Conservation (phyloP, 495 filamentous ascomycete species). For the Tuber calosporum region DNA sequence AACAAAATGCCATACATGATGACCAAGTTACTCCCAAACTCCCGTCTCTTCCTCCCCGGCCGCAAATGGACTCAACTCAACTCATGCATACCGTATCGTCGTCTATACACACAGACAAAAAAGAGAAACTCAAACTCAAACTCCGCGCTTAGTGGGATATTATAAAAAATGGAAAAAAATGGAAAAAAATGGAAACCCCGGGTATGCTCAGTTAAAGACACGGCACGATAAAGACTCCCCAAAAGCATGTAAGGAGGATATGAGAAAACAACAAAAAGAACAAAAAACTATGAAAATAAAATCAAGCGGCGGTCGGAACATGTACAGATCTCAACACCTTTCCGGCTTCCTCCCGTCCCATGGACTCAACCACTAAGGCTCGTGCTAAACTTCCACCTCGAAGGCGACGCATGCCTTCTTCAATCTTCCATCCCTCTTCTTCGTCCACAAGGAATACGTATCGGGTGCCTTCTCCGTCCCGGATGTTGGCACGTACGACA, state of each 20-base stretch:
- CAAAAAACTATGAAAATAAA: background rate
- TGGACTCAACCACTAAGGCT: constrained; percentile 42
- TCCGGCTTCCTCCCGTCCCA: constrained; percentile 42
- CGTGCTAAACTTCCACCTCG: constrained; percentile 52
- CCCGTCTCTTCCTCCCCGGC: constrained; percentile 1
- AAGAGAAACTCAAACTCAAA: constrained; percentile 8
- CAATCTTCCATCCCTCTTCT: constrained; percentile 89
- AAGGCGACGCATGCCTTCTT: constrained; percentile 67
- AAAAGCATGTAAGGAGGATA: constrained; percentile 4
- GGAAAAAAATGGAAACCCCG: constrained; percentile 8
- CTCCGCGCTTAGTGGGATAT: constrained; percentile 21
- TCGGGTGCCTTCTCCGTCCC: constrained; percentile 74
- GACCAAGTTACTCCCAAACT: background rate
- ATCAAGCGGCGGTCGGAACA: constrained; percentile 27
- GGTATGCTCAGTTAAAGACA: constrained; percentile 14
- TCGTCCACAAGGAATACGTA: constrained; percentile 77
- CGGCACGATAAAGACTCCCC: constrained; percentile 10
- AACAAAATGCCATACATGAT: background rate
- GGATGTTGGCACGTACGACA: constrained; percentile 69
- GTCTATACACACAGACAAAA: background rate
- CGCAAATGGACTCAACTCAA: background rate
- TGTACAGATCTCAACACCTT: constrained; percentile 28
- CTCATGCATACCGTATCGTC: background rate
- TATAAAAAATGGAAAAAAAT: constrained; percentile 7
- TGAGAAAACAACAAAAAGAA: background rate